Evolutionary conservation across 192 early-diverging fungal genomes (phyloP), one percentile per base, ranked within the genome.

Genomic region (Podila horticola): DNA sequence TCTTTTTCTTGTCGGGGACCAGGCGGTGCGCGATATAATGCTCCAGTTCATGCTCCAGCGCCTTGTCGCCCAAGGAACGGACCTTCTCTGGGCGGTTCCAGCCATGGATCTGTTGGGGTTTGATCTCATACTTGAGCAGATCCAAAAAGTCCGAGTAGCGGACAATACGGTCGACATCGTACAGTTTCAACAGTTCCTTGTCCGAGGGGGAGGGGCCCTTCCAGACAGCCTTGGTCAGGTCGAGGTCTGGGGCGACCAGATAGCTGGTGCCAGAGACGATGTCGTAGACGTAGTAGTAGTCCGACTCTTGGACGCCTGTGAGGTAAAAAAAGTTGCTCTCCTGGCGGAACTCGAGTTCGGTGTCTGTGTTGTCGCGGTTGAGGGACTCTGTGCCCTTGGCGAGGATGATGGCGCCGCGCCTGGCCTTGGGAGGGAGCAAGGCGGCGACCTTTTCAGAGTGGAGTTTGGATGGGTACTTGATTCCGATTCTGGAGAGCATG

Each of bases 301-400:
- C 94, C 30, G 94, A 91, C 74, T 93, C 92, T 38, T 79, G 75
- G 55, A 91, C 91, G 58, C 95, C 95, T 5, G 95, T 92, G 20
- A 96, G 87, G 76, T 97, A 98, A 74, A 91, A 90, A 62, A 95
- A 97, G 89, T 94, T 94, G 60, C 88, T 88, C 83, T 97, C 94
- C 66, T 97, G 96, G 69, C 94, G 89, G 83, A 97, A 97, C 52
- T 90, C 83, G 45, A 90, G 84, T 85, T 97, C 96, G 30, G 88
- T 86, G 76, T 96, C 95, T 38, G 93, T 95, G 73, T 90, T 88
- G 31, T 92, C 89, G 64, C 92, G 85, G 58, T 88, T 72, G 48
- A 84, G 75, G 29, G 84, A 72, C 61, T 85, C 85, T 24, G 86
- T 74, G 31, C 91, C 93, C 49, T 82, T 85, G 45, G 91, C 76